A percentile compares a stretch with the other conserved stretches of the same genome.
These are phyloP conservation scores for Paramarasmius palmivorus DNA, from an alignment of 1,284 basidiomycete genomes.

Conservation along the genomic window DNA sequence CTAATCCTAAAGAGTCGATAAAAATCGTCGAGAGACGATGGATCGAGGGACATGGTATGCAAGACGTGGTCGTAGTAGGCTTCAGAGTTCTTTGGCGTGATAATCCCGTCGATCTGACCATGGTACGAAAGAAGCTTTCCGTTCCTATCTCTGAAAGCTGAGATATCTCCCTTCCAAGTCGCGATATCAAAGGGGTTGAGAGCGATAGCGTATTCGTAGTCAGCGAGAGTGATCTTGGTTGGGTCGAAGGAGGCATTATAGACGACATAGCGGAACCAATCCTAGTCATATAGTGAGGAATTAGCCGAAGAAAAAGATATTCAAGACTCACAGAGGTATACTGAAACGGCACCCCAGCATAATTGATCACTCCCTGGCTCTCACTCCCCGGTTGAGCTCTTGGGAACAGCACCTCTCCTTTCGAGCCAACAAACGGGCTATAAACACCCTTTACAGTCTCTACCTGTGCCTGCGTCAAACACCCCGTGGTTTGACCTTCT, in stretches of 20 bases:
- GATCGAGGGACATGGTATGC: not conserved
- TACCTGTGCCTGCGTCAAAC: conserved; percentile 32
- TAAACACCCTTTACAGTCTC: conserved; percentile 31
- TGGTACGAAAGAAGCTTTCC: conserved; percentile 23
- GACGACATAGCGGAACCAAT: conserved; percentile 18
- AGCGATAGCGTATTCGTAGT: conserved; percentile 3
- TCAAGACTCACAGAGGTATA: too few species aligned
- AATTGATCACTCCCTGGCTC: not conserved
- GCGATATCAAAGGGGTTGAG: conserved; percentile 19
- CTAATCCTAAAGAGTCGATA: conserved; percentile 18
- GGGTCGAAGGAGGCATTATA: conserved; percentile 11
- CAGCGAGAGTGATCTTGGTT: conserved; percentile 3
- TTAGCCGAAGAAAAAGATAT: too few species aligned
- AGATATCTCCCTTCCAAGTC: conserved; percentile 20
- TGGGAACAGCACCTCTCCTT: conserved; percentile 29
- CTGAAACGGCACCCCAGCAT: conserved; percentile 12
- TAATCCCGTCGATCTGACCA: conserved; percentile 19
- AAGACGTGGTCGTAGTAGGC: conserved; percentile 16
- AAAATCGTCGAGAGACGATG: conserved; percentile 12
- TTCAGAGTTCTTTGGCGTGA: conserved; percentile 19
- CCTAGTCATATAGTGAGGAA: not conserved
- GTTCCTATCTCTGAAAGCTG: conserved; percentile 17
- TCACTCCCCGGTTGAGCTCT: conserved; percentile 19
- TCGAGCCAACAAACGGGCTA: conserved; percentile 26
- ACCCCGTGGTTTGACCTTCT: conserved; percentile 24